Percentiles rank a stretch among this genome's conserved stretches.
phyloP scores from a whole-genome alignment of 345 rosid species.

The Melastoma malabathricum region DNA sequence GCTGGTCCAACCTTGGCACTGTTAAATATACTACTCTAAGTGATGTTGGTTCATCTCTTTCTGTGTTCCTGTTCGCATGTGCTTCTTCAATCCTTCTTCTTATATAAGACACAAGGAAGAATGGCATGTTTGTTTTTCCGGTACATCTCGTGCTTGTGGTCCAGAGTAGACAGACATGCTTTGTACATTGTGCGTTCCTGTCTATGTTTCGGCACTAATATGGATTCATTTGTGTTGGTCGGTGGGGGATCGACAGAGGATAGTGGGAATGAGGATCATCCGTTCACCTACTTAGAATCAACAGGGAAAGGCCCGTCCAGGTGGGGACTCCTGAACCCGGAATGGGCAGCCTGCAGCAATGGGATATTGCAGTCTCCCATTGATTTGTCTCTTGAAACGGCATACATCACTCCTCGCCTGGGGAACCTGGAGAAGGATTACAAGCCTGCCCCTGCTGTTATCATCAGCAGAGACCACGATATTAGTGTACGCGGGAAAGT shows the following conservation, averaged over 20 bases:
- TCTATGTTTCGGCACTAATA: too few species aligned
- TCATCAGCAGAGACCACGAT: conserved; percentile 58
- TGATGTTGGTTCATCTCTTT: too few species aligned
- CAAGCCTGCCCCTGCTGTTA: conserved; percentile 38
- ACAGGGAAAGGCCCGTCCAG: conserved; percentile 28
- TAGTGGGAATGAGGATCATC: conserved; percentile 13
- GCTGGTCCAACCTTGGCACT: too few species aligned
- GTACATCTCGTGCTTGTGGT: too few species aligned
- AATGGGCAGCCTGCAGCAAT: conserved; percentile 35
- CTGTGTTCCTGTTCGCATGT: too few species aligned
- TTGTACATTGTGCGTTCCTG: too few species aligned
- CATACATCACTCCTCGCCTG: conserved; percentile 9
- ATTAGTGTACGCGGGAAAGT: conserved; percentile 21
- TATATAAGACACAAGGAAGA: too few species aligned
- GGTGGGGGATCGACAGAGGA: conserved; percentile 12
- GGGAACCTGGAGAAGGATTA: conserved; percentile 34
- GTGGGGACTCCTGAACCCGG: conserved; percentile 36
- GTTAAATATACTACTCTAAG: too few species aligned
- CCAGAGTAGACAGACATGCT: too few species aligned
- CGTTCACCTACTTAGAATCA: conserved; percentile 24
- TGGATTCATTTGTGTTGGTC: too few species aligned
- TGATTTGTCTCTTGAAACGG: conserved; percentile 25
- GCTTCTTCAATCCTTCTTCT: too few species aligned
- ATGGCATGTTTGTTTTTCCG: too few species aligned
- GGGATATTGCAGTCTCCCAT: conserved; percentile 65